phyloP scores from a whole-genome alignment of 2,329 filamentous ascomycete genomes.

The Pseudogymnoascus sp. region DNA sequence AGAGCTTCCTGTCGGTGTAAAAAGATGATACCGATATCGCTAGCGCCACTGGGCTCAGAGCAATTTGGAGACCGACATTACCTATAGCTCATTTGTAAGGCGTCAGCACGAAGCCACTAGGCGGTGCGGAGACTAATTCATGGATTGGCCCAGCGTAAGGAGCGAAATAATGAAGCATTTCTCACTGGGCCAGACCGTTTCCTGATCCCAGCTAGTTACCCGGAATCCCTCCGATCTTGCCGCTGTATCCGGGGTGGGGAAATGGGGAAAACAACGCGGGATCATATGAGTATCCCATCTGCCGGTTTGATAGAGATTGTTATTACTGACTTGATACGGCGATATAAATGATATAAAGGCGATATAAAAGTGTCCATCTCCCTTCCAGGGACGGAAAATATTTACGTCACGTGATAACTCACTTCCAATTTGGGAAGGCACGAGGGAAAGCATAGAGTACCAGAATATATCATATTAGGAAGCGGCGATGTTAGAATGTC shows the following conservation, averaged over 20 bases:
- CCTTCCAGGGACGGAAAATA: not conserved
- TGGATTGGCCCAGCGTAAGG: not conserved
- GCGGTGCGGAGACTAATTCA: not conserved
- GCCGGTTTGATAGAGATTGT: not conserved
- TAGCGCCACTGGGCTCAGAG: not conserved
- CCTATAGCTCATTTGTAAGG: not conserved
- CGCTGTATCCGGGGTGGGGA: not conserved
- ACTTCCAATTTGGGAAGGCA: not conserved
- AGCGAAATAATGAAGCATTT: not conserved
- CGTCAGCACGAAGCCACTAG: not conserved
- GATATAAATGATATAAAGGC: not conserved
- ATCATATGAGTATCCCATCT: not conserved
- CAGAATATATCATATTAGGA: not conserved
- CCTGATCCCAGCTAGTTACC: not conserved
- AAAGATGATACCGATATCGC: not conserved
- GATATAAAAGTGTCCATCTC: not conserved
- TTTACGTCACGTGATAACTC: not conserved
- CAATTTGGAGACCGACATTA: not conserved
- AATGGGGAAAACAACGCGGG: not conserved
- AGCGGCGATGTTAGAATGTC: not conserved
- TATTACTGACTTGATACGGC: not conserved
- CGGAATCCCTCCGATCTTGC: not conserved
- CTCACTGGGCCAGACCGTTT: not conserved
- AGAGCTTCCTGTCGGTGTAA: not conserved
- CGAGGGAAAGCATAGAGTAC: not conserved